A percentile compares a stretch with the other conserved stretches of the same genome.
phyloP scores from a whole-genome alignment of 78 protist species.

The Dictyostelium brefeldianum region DNA sequence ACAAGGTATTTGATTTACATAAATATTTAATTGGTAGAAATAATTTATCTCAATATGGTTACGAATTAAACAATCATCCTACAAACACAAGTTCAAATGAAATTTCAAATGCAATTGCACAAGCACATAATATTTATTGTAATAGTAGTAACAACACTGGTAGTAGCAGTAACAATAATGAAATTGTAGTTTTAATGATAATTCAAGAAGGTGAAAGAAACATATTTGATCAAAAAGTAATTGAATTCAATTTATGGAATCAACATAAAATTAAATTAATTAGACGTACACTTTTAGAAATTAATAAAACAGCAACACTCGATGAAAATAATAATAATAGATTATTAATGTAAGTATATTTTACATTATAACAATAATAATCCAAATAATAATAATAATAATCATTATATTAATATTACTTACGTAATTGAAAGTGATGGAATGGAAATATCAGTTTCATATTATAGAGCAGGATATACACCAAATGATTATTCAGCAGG shows the following conservation, averaged over 20 bases:
- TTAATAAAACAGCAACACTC: conserved; percentile 17
- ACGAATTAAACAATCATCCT: conserved; percentile 35
- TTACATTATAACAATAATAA: background rate
- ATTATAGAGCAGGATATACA: conserved; percentile 95
- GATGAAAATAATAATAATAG: background rate
- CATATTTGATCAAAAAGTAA: conserved; percentile 85
- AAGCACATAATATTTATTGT: conserved; percentile 22
- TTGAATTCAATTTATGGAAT: conserved; percentile 77
- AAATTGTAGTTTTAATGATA: conserved; percentile 83
- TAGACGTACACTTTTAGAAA: conserved; percentile 73
- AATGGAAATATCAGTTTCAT: conserved; percentile 81
- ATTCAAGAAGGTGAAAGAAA: conserved; percentile 90
- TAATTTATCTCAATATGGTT: background rate
- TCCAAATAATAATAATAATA: background rate
- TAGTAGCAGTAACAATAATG: background rate
- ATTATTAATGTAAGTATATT: conserved; percentile 25
- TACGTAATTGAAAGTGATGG: conserved; percentile 46
- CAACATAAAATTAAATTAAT: conserved; percentile 51
- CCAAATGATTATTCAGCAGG: conserved; percentile 90
- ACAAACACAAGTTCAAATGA: conserved; percentile 40
- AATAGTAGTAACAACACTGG: background rate
- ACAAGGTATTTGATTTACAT: conserved; percentile 76
- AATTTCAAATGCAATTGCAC: conserved; percentile 57
- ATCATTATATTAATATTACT: too few relatives aligned
- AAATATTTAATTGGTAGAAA: conserved; percentile 1